phyloP scores from a whole-genome alignment of 2,329 filamentous ascomycete genomes.

The Pyrenochaeta sp. region DNA sequence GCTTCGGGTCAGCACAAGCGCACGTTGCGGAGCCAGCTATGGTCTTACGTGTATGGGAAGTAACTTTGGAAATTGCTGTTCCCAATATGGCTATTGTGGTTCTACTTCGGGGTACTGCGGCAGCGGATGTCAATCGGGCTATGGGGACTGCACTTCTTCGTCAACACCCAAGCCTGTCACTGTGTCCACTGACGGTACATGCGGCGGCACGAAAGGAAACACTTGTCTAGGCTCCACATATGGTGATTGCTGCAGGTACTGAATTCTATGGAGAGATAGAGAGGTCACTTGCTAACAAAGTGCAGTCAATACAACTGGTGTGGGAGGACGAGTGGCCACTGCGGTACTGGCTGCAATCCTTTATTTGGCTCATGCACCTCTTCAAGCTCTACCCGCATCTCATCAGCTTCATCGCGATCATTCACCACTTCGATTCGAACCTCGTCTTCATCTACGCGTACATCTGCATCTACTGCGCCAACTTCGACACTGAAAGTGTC shows the following conservation, averaged over 20 bases:
- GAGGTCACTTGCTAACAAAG: too few species aligned
- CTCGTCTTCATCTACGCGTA: background rate
- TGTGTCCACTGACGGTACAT: too few species aligned
- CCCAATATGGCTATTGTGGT: conserved; percentile 1
- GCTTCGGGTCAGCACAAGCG: too few species aligned
- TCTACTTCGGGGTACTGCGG: background rate
- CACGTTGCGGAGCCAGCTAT: too few species aligned
- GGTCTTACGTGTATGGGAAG: too few species aligned
- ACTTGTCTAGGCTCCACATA: too few species aligned
- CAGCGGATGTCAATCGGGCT: too few species aligned
- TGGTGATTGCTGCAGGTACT: too few species aligned
- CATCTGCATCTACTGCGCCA: background rate
- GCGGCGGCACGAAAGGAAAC: too few species aligned
- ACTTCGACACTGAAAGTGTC: conserved; percentile 1
- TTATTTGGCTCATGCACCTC: background rate
- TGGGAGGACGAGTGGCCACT: background rate
- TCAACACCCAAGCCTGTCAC: too few species aligned
- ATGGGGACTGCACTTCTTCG: too few species aligned
- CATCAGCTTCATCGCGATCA: background rate
- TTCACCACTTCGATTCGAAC: background rate
- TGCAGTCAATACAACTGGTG: background rate
- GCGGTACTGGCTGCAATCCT: conserved; percentile 4
- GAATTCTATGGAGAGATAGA: too few species aligned
- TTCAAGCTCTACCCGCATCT: background rate
- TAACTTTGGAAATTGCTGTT: conserved; percentile 9